phyloP scores from a whole-genome alignment of 1,284 basidiomycete species.

The Volvariella volvacea region DNA sequence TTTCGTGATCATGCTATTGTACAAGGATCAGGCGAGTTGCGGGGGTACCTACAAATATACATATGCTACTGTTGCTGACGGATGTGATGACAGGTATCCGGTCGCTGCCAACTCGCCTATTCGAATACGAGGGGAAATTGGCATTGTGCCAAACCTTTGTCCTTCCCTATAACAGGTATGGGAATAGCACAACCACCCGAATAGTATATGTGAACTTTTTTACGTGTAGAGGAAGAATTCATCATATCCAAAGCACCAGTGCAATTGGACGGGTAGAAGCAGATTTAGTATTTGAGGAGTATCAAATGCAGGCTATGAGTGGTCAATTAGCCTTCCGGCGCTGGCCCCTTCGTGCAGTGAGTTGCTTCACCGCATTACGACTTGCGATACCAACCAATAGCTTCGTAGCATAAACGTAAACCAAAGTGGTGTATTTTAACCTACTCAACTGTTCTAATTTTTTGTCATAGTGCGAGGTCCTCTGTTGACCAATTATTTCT shows the following conservation, averaged over 20 bases:
- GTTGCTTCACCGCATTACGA: slow-evolving; percentile 14
- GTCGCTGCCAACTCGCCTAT: no score
- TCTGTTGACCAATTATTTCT: slow-evolving; percentile 73
- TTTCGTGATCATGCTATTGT: slow-evolving; percentile 23
- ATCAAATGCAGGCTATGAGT: slow-evolving; percentile 54
- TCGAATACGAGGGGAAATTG: no score
- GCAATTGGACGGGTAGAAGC: slow-evolving; percentile 35
- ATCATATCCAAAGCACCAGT: slow-evolving; percentile 44
- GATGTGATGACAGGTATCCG: neutral
- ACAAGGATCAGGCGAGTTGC: slow-evolving; percentile 18
- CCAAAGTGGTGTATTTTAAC: neutral
- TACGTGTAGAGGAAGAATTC: slow-evolving; percentile 50
- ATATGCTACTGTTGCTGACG: no score
- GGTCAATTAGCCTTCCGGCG: slow-evolving; percentile 56
- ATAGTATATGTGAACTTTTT: no score
- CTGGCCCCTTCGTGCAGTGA: slow-evolving; percentile 60
- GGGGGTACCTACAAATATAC: neutral
- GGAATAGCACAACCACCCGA: neutral
- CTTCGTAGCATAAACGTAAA: slow-evolving; percentile 2
- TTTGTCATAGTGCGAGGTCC: slow-evolving; percentile 49
- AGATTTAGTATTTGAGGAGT: slow-evolving; percentile 49
- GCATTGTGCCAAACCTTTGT: slow-evolving; percentile 7
- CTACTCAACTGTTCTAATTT: slow-evolving; percentile 8
- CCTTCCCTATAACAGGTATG: slow-evolving; percentile 6
- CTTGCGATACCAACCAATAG: no score